Evolutionary conservation across 2,329 filamentous ascomycete species (phyloP), one percentile per base, ranked within the genome.

Genomic region (Purpureocillium lavendulum): DNA sequence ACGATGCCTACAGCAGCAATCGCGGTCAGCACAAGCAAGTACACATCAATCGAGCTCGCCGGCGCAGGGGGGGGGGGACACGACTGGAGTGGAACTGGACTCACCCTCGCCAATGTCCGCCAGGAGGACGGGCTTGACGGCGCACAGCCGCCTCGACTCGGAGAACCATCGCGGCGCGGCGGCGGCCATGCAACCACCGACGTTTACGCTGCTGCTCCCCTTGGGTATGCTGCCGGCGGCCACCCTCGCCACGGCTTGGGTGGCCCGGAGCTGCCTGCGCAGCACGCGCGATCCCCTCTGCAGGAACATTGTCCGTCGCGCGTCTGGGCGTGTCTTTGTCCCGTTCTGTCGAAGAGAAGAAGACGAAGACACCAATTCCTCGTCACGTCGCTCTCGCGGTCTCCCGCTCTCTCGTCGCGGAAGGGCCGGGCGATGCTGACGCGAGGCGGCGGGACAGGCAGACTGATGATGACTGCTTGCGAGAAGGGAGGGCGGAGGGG

Each of bases 81-180:
- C n/a, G n/a, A n/a, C n/a, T n/a, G n/a, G n/a, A n/a, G n/a, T n/a
- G n/a, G n/a, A n/a, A n/a, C n/a, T n/a, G n/a, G 10, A 57, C 65
- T 46, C 51, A 84, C 84, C 84, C 71, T 94, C 87, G 37, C 87
- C 87, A 61, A 94, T 92, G 56, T 94, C 87, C 46, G 87, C 86
- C 43, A 94, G 65, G 31, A 90, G 55, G 43, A 92, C 88, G 1
- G 87, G 86, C 64, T 90, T 90, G 35, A 92, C 71, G 2, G 72
- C 75, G 37, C 64, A 66, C 34, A 75, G 51, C 13, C 56, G 60
- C 47, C 62, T 61, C 14, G 73, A 70, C 33, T 68, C 65, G 45
- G 75, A 71, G 51, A 79, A 76, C 43, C 63, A 65, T 50, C 70
- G 65, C 21, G 59, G 49, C 40, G 58, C 46, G 42, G 54, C 49